Evolutionary conservation across 1,139 yeast genomes (phyloP).

Genomic region (Spencermartinsiella ligniputridi): DNA sequence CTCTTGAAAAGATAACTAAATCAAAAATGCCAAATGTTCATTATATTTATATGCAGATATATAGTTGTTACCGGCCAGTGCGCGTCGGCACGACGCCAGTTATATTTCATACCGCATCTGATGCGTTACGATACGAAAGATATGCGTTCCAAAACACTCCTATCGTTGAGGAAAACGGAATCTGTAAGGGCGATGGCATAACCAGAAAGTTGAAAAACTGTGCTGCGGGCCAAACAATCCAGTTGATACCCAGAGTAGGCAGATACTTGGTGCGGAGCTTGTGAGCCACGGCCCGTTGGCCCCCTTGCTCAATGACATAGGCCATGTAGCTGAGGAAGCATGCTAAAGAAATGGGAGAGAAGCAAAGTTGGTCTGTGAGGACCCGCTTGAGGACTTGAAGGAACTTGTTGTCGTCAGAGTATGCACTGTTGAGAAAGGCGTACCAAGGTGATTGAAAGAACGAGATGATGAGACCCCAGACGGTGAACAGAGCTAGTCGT

Average conservation of each 20-base stretch:
- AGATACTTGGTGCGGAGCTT: slow-evolving; percentile 66
- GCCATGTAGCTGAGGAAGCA: slow-evolving; percentile 83
- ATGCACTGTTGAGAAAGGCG: slow-evolving; percentile 67
- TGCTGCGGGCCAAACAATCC: slow-evolving; percentile 91
- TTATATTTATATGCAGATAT: no score
- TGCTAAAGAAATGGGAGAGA: slow-evolving; percentile 79
- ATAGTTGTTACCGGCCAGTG: no score
- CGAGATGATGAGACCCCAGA: slow-evolving; percentile 83
- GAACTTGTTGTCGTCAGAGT: slow-evolving; percentile 68
- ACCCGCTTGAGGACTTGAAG: slow-evolving; percentile 83
- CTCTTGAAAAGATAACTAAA: no score
- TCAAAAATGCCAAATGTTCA: no score
- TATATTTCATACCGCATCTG: not conserved
- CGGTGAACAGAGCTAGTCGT: slow-evolving; percentile 73
- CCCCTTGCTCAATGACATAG: slow-evolving; percentile 71
- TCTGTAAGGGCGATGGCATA: slow-evolving; percentile 76
- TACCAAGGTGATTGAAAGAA: slow-evolving; percentile 90
- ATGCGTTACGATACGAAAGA: slow-evolving; percentile 65
- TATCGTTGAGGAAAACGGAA: slow-evolving; percentile 86
- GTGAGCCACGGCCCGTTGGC: slow-evolving; percentile 54
- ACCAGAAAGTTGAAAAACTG: slow-evolving; percentile 83
- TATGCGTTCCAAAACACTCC: slow-evolving; percentile 93
- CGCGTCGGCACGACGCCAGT: no score
- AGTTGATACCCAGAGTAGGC: slow-evolving; percentile 73
- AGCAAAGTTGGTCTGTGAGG: slow-evolving; percentile 81